phyloP scores from a whole-genome alignment of 2,329 filamentous ascomycete genomes.

The Acrodontium crateriforme region DNA sequence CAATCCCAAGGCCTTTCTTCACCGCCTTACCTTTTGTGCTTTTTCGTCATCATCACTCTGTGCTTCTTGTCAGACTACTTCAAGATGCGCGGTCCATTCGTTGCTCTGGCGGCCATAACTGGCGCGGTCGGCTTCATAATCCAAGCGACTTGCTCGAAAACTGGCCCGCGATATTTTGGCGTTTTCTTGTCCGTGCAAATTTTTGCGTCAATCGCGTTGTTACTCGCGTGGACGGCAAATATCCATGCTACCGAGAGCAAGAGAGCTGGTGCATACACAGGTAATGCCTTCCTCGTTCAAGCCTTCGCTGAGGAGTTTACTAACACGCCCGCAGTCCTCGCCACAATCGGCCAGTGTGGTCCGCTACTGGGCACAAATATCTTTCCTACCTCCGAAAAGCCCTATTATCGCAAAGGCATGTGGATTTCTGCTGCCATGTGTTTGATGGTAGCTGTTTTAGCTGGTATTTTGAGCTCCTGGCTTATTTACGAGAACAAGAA shows the following conservation, averaged over 20 bases:
- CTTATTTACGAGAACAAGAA: constrained; percentile 47
- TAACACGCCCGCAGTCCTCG: constrained; percentile 26
- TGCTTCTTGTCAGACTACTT: constrained; percentile 25
- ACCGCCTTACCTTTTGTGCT: constrained; percentile 29
- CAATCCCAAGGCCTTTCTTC: constrained; percentile 47
- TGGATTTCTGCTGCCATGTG: constrained; percentile 49
- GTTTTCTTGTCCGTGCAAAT: constrained; percentile 21
- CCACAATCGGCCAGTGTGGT: constrained; percentile 49
- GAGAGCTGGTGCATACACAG: constrained; percentile 26
- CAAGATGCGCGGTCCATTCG: constrained; percentile 27
- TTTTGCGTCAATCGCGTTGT: constrained; percentile 12
- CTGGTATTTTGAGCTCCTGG: constrained; percentile 38
- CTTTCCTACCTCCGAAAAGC: constrained; percentile 34
- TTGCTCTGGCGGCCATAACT: constrained; percentile 22
- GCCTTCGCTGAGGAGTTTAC: constrained; percentile 24
- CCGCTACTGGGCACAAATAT: constrained; percentile 44
- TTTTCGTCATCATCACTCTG: constrained; percentile 25
- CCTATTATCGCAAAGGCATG: constrained; percentile 39
- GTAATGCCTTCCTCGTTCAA: no score
- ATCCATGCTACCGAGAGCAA: constrained; percentile 24
- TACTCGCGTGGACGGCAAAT: constrained; percentile 13
- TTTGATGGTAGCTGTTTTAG: constrained; percentile 43
- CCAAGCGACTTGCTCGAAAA: constrained; percentile 10
- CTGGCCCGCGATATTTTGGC: constrained; percentile 22
- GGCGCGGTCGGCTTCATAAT: constrained; percentile 29